Evolutionary conservation across 192 early-diverging fungal genomes (phyloP).

Genomic region (Chytriomyces confervae): DNA sequence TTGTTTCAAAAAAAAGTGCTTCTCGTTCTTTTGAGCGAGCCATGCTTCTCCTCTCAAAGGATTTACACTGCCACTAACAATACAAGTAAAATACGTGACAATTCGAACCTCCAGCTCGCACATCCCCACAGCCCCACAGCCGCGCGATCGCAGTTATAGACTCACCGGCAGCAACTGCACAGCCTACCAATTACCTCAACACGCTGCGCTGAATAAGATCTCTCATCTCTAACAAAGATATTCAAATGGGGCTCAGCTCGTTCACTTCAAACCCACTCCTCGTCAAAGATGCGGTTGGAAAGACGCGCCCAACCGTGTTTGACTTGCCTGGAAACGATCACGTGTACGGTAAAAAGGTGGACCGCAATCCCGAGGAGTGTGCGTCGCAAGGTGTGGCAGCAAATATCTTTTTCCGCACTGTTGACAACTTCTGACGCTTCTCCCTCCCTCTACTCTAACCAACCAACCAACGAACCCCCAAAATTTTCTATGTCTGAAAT

Average conservation of each 20-base stretch:
- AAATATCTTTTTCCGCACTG: not conserved
- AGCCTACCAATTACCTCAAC: too few species aligned
- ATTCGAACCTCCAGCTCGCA: too few species aligned
- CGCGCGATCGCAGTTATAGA: too few species aligned
- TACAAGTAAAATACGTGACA: too few species aligned
- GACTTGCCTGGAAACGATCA: constrained; percentile 54
- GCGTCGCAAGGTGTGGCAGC: constrained; percentile 47
- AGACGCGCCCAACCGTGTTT: constrained; percentile 58
- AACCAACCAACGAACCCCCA: not conserved
- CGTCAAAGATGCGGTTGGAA: constrained; percentile 56
- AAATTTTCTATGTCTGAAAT: not conserved
- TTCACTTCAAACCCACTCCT: constrained; percentile 49
- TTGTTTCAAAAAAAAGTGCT: too few species aligned
- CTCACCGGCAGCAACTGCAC: too few species aligned
- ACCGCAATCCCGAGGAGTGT: constrained; percentile 48
- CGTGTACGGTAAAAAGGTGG: constrained; percentile 58
- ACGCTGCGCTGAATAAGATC: too few species aligned
- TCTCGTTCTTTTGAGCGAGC: too few species aligned
- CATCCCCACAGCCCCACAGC: too few species aligned
- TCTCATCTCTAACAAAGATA: too few species aligned
- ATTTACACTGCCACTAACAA: too few species aligned
- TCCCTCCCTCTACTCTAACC: not conserved
- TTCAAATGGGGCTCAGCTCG: constrained; percentile 15
- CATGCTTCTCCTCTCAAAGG: too few species aligned
- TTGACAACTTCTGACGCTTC: not conserved